Base-by-base conservation (phyloP, 2,329 filamentous ascomycete species). In the Pyrenochaeta sp. region DNA sequence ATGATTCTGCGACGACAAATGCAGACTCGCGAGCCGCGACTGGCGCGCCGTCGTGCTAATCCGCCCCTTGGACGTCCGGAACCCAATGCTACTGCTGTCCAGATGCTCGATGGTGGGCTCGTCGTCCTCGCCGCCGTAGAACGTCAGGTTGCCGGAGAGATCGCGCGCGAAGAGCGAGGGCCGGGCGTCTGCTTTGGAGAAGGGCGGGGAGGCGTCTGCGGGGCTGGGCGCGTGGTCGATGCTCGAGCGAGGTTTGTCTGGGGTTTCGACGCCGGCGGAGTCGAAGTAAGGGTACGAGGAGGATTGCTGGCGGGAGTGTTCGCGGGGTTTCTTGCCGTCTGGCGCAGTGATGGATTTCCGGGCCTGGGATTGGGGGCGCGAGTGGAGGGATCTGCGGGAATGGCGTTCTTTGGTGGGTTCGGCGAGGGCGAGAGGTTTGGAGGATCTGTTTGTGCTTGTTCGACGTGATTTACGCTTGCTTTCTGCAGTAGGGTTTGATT, bases 201-300 rank as follows among this genome's bases (percentile, higher is more conserved):
- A n/a, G n/a, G n/a, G 27, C 8, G 28, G 35, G 34, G 4, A 26
- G 18, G 14, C 40, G 17, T 27, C 8, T 39, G 41, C 21, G 7
- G 41, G 43, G 7, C 29, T 35, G 35, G 41, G 41, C 20, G 43
- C 44, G 21, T 38, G 42, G 23, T 34, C 37, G 27, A 42, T 51
- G 32, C 44, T 50, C 14, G 23, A 27, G 4, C 27, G 46, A 13
- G 38, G 17, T 19, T 35, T 40, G 23, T 35, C 31, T 23, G 27
- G 44, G 2, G 30, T 17, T 17, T 44, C 46, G 19, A 55, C 20
- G 23, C 40, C 32, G 9, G 39, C 28, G n/a, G 56, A 17, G 26
- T 61, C 61, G 38, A 65, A 61, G 49, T 48, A 53, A 3, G 64
- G 64, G 40, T 60, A 67, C 9, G 62, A 59, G 9, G 61, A 61